Percentiles rank a stretch among this genome's conserved stretches.
These are phyloP conservation scores for Phenoliferia sp. DNA, from an alignment of 1,284 basidiomycete genomes.

Conservation along the genomic window DNA sequence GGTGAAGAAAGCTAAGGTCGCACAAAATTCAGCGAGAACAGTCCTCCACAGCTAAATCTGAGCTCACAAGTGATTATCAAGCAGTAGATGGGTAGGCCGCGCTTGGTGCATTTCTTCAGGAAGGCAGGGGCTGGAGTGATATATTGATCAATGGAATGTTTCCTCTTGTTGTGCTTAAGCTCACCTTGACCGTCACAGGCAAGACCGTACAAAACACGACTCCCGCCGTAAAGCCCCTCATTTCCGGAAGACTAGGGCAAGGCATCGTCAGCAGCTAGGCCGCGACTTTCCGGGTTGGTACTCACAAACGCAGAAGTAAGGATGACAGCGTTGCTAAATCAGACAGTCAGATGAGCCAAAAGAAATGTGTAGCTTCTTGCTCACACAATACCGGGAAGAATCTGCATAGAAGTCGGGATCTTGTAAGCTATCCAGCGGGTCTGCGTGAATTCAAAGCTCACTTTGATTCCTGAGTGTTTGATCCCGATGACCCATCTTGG, in stretches of 20 bases:
- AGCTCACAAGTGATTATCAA: constrained; percentile 53
- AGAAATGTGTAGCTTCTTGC: too few relatives aligned
- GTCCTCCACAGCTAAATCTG: too few relatives aligned
- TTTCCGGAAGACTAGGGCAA: too few relatives aligned
- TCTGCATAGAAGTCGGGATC: too few relatives aligned
- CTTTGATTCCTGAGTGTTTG: constrained; percentile 63
- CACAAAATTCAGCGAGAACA: too few relatives aligned
- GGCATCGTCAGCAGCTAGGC: too few relatives aligned
- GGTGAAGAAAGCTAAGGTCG: background rate
- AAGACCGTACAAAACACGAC: constrained; percentile 76
- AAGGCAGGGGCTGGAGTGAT: constrained; percentile 48
- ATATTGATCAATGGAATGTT: background rate
- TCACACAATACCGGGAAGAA: constrained; percentile 65
- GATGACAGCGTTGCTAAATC: constrained; percentile 59
- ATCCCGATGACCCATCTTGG: constrained; percentile 71
- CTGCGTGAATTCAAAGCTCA: too few relatives aligned
- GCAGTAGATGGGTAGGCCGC: constrained; percentile 63
- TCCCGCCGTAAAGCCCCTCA: too few relatives aligned
- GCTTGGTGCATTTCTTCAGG: constrained; percentile 60
- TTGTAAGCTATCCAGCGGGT: too few relatives aligned
- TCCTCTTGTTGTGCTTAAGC: background rate
- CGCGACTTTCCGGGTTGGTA: too few relatives aligned
- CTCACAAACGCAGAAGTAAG: constrained; percentile 73
- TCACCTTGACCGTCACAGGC: constrained; percentile 61
- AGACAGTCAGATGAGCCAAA: too few relatives aligned